Percentiles rank a stretch among this genome's conserved stretches.
Conservation (phyloP, 1,139 yeast species). For the Saccharomycopsis crataegensis region DNA sequence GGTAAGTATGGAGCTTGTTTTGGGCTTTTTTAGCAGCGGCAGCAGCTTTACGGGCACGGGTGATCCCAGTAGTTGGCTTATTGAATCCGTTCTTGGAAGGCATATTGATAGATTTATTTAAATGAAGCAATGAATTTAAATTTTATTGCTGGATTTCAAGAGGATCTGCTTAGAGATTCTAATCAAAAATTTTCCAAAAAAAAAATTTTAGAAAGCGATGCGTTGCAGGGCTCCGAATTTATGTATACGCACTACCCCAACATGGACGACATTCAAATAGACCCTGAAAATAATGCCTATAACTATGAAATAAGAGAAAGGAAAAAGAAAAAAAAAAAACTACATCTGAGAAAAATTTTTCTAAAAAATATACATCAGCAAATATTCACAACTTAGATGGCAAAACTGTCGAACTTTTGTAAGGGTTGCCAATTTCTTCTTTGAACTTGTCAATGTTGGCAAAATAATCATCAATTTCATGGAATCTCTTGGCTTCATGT, state of each 20-base stretch:
- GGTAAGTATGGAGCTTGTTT: slow-evolving; percentile 36
- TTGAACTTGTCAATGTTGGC: slow-evolving; percentile 26
- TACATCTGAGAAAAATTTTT: no score
- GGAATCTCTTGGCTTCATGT: slow-evolving; percentile 30
- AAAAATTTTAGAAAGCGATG: background rate
- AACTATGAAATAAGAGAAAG: no score
- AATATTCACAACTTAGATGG: background rate
- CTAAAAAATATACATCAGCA: no score
- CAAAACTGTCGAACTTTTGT: slow-evolving; percentile 1
- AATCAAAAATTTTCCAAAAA: background rate
- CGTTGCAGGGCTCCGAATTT: background rate
- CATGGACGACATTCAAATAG: no score
- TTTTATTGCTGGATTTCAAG: background rate
- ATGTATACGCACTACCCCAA: background rate
- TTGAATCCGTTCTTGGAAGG: slow-evolving; percentile 76
- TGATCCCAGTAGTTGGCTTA: slow-evolving; percentile 63
- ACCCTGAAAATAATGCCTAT: no score
- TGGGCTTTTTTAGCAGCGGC: slow-evolving; percentile 53
- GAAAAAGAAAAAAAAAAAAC: no score
- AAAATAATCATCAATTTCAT: slow-evolving; percentile 35
- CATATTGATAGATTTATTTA: slow-evolving; percentile 34
- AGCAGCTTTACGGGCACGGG: slow-evolving; percentile 46
- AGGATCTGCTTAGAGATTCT: no score
- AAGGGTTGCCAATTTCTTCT: slow-evolving; percentile 25
- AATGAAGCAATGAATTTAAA: background rate